These are phyloP conservation scores for Rhizoctonia solani DNA, from an alignment of 1,284 basidiomycete species.

Conservation along the genomic window DNA sequence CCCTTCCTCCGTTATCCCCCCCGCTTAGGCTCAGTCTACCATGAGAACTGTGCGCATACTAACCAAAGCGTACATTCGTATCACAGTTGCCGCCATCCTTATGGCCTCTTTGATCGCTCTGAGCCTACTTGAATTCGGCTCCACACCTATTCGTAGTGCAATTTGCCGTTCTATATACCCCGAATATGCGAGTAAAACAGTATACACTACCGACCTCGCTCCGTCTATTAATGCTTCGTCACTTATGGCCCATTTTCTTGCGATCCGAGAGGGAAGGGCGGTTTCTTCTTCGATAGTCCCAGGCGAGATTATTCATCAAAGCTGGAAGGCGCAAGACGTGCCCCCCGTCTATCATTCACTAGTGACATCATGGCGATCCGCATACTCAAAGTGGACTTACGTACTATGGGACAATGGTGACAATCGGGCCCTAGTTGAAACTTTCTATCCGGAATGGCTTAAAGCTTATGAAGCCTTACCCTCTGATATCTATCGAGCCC, in stretches of 20 bases:
- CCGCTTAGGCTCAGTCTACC: too few species aligned
- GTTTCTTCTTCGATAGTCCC: background rate
- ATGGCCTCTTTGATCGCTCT: too few species aligned
- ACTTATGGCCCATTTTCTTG: background rate
- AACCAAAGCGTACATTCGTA: too few species aligned
- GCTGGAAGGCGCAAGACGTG: background rate
- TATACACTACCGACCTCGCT: too few species aligned
- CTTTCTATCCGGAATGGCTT: slow-evolving; percentile 3
- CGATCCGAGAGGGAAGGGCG: background rate
- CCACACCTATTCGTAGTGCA: too few species aligned
- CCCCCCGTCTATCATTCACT: background rate
- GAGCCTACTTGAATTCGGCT: too few species aligned
- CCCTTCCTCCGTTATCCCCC: too few species aligned
- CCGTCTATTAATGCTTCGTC: too few species aligned
- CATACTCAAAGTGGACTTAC: slow-evolving; percentile 3
- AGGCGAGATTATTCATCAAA: slow-evolving; percentile 8
- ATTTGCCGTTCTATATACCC: too few species aligned
- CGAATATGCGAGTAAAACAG: too few species aligned
- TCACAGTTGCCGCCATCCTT: too few species aligned
- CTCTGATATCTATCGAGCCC: background rate
- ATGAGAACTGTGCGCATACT: too few species aligned
- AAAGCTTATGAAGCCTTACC: slow-evolving; percentile 4
- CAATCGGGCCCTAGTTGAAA: slow-evolving; percentile 2
- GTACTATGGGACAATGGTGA: slow-evolving; percentile 9
- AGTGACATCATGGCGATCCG: background rate